Base-by-base conservation (phyloP, 2,329 filamentous ascomycete genomes). In the Emmonsia crescens region DNA sequence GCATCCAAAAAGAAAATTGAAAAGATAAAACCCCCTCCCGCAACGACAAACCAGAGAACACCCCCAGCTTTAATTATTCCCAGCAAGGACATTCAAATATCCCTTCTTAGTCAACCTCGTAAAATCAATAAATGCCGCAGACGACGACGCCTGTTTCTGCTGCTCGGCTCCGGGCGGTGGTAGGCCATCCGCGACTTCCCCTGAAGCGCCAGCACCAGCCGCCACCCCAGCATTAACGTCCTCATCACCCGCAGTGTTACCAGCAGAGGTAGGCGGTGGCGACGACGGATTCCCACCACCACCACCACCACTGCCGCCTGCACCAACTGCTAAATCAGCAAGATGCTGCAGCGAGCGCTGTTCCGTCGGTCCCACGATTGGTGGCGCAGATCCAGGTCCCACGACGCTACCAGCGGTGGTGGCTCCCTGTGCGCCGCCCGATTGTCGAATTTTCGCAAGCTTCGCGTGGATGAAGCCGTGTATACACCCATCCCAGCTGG, bases 311-410 rank as follows among this genome's bases (percentile, higher is more conserved):
- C 72, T 71, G 10, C 74, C 75, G 59, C 77, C 76, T 5, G 74
- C 76, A 2, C 75, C 76, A 31, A 77, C 76, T 29, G 76, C 76
- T 29, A 77, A 67, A 64, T 77, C 76, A 8, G 76, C 76, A 12
- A 77, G 67, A 62, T 77, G 75, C 61, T 77, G 75, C 8, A 77
- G 69, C 31, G 76, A 77, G 60, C 75, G 75, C 61, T 77, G 75
- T 63, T 77, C 75, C 27, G 74, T 77, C 16, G 74, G 73, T 3
- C 74, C 74, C 65, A 77, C 70, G 16, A 75, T 65, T 14, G 73
- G 74, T 1, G 71, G 73, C 5, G 68, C 69, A 4, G 65, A 59
- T 42, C 51, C 33, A 63, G 65, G n/a, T 5, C 21, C 44, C 58
- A 49, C 57, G n/a, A 48, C 49, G 16, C 40, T 55, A 16, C 21